phyloP scores from a whole-genome alignment of 202 grass and related monocot genomes.

The Setaria viridis region DNA sequence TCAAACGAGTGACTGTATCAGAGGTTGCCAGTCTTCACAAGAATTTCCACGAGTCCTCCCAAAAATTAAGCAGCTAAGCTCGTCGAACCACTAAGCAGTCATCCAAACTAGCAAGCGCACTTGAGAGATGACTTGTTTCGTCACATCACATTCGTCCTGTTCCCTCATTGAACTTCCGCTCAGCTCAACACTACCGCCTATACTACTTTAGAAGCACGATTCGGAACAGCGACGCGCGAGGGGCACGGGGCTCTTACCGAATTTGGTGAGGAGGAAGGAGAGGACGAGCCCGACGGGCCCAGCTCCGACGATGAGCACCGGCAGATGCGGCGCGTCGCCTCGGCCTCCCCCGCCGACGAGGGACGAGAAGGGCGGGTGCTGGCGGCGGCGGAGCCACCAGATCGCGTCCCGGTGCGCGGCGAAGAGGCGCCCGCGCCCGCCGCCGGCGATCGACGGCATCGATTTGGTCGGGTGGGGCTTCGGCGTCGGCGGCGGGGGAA shows the following conservation, averaged over 20 bases:
- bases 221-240: not conserved
- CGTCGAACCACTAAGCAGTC: not conserved
- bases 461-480: not conserved
- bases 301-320: constrained; percentile 88
- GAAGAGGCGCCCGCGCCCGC: constrained; percentile 33
- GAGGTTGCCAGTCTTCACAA: not conserved
- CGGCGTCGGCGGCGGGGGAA: not conserved
- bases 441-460: constrained; percentile 51
- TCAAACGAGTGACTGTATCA: not conserved
- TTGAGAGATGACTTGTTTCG: not conserved
- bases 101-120: not conserved
- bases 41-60: not conserved
- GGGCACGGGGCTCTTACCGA: constrained; percentile 50
- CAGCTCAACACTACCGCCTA: not conserved
- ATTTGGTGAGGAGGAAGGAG: constrained; percentile 91
- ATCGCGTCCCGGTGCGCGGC: not conserved
- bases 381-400: not conserved
- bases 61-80: not conserved
- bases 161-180: not conserved
- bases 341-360: constrained; percentile 19
- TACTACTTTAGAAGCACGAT: constrained; percentile 22
- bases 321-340: constrained; percentile 56
- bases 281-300: constrained; percentile 91
- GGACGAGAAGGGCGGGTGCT: constrained; percentile 55
- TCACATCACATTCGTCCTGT: not conserved